Conservation (phyloP, 108 stramenopile species). For the Cyclotella baltica region DNA sequence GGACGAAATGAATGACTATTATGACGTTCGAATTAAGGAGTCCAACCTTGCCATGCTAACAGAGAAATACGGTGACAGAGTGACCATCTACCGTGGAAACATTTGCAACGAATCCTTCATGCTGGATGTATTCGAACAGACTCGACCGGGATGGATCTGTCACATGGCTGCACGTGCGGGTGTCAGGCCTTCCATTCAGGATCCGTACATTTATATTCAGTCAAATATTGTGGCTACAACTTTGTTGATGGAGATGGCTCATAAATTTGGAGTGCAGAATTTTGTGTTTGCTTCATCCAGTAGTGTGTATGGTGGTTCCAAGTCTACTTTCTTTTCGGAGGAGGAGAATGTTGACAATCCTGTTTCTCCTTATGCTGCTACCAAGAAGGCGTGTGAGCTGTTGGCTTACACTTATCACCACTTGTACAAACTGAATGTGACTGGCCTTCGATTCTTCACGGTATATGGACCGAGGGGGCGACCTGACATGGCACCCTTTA, state of each 20-base stretch:
- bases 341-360: conserved; percentile 95
- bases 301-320: conserved; percentile 96
- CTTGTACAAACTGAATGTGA: conserved; percentile 91
- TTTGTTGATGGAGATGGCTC: conserved; percentile 89
- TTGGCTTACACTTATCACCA: conserved; percentile 98
- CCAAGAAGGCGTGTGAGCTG: conserved; percentile 97
- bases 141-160: conserved; percentile 89
- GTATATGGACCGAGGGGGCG: conserved; percentile 97
- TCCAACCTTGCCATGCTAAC: conserved; percentile 55
- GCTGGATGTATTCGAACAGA: conserved; percentile 75
- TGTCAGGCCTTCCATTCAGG: conserved; percentile 93
- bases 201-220: conserved; percentile 98
- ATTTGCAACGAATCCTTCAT: conserved; percentile 94
- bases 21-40: conserved; percentile 92
- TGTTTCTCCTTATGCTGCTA: conserved; percentile 97
- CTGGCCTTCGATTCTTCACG: conserved; percentile 98
- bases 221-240: conserved; percentile 96
- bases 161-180: conserved; percentile 98
- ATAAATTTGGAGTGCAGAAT: conserved; percentile 85
- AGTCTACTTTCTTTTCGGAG: conserved; percentile 91
- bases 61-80: conserved; percentile 53
- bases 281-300: conserved; percentile 97
- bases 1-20: conserved; percentile 99
- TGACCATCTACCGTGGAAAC: conserved; percentile 88
- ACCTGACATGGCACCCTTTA: conserved; percentile 98